Evolutionary conservation across 139 green algal species (phyloP).

Genomic region (Volvox reticuliferus): DNA sequence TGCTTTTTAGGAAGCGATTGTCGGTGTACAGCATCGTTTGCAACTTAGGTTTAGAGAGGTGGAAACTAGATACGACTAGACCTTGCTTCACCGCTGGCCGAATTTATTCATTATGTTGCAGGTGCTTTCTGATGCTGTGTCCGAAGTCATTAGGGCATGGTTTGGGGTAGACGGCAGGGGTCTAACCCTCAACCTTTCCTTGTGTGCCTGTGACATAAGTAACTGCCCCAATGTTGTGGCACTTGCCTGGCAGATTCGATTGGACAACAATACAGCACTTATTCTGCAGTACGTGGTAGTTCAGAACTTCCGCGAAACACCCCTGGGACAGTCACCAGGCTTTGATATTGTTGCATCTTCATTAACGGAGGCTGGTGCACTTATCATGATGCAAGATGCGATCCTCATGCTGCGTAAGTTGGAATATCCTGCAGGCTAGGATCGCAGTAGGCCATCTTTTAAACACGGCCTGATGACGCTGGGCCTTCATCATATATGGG

Average conservation of each 20-base stretch:
- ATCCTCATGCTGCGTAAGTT: conserved; percentile 41
- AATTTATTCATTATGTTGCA: neutral
- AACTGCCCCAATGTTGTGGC: neutral
- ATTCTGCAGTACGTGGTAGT: conserved; percentile 14
- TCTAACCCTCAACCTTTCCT: neutral
- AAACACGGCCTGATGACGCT: neutral
- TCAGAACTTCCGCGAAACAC: conserved; percentile 18
- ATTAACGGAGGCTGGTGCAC: neutral
- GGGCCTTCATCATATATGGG: neutral
- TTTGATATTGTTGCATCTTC: conserved; percentile 16
- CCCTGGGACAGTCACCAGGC: conserved; percentile 24
- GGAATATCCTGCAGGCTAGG: too few species aligned
- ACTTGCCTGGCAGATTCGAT: neutral
- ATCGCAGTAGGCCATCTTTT: too few species aligned
- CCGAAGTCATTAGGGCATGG: neutral
- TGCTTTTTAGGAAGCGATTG: neutral
- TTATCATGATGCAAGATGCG: conserved; percentile 28
- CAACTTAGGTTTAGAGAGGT: too few species aligned
- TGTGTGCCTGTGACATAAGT: neutral
- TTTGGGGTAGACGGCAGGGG: neutral
- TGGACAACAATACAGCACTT: neutral
- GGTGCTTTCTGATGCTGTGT: neutral
- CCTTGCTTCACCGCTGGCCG: neutral
- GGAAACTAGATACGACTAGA: neutral
- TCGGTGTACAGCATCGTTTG: too few species aligned